Conservation (phyloP, 2,329 filamentous ascomycete genomes). For the Phaeosphaeriaceae sp. region DNA sequence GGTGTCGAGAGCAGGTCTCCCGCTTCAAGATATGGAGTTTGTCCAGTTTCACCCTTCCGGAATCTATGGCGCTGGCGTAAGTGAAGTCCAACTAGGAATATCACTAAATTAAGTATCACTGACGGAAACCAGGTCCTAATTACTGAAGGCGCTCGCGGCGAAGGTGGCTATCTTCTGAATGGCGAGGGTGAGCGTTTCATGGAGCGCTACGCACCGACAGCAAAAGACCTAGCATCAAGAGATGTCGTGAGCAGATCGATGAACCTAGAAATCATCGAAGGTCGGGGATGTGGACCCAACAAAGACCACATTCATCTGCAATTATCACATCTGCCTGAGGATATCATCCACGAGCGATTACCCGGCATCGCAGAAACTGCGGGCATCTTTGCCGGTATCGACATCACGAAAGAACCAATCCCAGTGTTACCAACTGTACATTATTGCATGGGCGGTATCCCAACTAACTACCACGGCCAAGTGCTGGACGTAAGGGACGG, state of each 20-base stretch:
- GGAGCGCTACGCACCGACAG: conserved; percentile 60
- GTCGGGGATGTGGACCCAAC: conserved; percentile 53
- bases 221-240: conserved; percentile 57
- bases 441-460: conserved; percentile 61
- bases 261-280: conserved; percentile 58
- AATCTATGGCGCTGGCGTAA: conserved; percentile 58
- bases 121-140: conserved; percentile 46
- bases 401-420: conserved; percentile 58
- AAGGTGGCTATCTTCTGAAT: conserved; percentile 60
- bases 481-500: conserved; percentile 50
- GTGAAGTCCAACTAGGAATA: conserved; percentile 1
- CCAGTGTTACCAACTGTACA: conserved; percentile 60
- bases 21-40: conserved; percentile 60
- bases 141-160: conserved; percentile 58
- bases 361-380: conserved; percentile 61
- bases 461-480: conserved; percentile 58
- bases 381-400: conserved; percentile 58
- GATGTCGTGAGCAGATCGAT: conserved; percentile 58
- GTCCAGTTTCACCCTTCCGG: conserved; percentile 60
- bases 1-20: conserved; percentile 57
- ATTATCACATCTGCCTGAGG: conserved; percentile 55
- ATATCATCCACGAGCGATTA: conserved; percentile 56
- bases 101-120: not conserved
- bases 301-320: conserved; percentile 59
- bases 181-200: conserved; percentile 58